Base-by-base conservation (phyloP, 768 basidiomycete genomes). In the Pleurotus cornucopiae region DNA sequence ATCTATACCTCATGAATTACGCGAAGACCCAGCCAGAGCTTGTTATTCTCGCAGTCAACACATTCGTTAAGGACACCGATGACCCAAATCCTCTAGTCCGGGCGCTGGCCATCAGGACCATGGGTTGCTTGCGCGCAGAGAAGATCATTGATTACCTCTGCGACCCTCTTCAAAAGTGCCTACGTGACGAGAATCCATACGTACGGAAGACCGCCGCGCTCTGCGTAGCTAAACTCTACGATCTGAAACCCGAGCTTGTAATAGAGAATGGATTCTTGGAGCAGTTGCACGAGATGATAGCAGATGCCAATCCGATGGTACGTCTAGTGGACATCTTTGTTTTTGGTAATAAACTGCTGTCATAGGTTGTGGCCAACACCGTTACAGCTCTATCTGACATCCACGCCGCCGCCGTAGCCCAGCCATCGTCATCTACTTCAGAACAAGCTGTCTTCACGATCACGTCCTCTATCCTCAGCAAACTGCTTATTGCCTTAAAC, bases 131-230 rank as follows among this genome's bases (percentile, higher is more conserved):
- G 47, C 89, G 95, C 41, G 95, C 96, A 6, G 97, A 98, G 71
- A 98, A 98, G 83, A 98, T 98, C 69, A 92, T 98, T 71, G 95
- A 98, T 74, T 99, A 98, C 71, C 83, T 99, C n/a, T 93, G 88
- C 63, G 91, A 94, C 68, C 96, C 97, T 0, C 76, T 99, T 2
- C 89, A 93, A 62, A 91, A 93, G 64, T 92, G 91, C 63, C 77
- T 98, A 23, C 83, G 85, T 43, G 97, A 98, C 72, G 95, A 98
- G 63, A 97, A 97, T 64, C 96, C 97, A 1, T 99, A 99, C 69
- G 97, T 98, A 26, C 86, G 96, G 63, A 99, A 98, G 78, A 98
- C 96, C 5, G 97, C 95, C 1, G 95, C 94, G 6, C 74, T 99
- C 6, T 97, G 96, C 57, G 96, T 99, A 18, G 95, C 95, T 57